A percentile compares a stretch with the other conserved stretches of the same genome.
Evolutionary conservation across 208 protist species (phyloP).

Genomic region (Angomonas deanei): DNA sequence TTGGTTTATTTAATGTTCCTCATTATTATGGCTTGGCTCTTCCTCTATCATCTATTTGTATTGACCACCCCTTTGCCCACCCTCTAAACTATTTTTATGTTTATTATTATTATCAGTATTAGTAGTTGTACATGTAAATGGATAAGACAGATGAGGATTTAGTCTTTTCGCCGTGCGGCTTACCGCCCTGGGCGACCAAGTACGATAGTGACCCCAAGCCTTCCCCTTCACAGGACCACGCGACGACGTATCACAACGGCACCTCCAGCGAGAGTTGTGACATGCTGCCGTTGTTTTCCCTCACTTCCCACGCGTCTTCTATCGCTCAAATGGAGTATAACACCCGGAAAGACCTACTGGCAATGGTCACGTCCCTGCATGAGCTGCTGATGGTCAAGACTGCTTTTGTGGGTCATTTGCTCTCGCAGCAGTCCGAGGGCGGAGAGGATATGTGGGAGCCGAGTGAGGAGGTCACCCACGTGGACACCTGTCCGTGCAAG

Average conservation of each 20-base stretch:
- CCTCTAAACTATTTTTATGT: slow-evolving; percentile 8
- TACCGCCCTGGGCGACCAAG: neutral
- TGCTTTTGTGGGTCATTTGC: too few species aligned
- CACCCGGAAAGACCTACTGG: slow-evolving; percentile 74
- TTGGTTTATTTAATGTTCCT: too few species aligned
- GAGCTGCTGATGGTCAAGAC: slow-evolving; percentile 73
- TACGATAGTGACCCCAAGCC: too few species aligned
- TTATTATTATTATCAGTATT: neutral
- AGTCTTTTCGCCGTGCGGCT: neutral
- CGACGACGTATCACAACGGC: neutral
- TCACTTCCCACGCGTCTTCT: slow-evolving; percentile 57
- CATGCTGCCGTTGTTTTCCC: slow-evolving; percentile 45
- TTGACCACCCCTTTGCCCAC: too few species aligned
- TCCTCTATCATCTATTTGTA: too few species aligned
- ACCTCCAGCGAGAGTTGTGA: neutral
- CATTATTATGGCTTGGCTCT: too few species aligned
- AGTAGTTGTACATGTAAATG: neutral
- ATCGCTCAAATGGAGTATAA: slow-evolving; percentile 87
- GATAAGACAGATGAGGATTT: neutral
- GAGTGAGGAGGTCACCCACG: slow-evolving; percentile 32
- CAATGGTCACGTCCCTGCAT: slow-evolving; percentile 62
- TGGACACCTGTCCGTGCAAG: slow-evolving; percentile 45
- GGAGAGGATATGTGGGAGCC: slow-evolving; percentile 49
- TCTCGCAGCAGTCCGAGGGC: slow-evolving; percentile 47
- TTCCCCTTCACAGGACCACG: neutral